Conservation (phyloP, 2,329 filamentous ascomycete species). For the Akanthomyces muscarius region DNA sequence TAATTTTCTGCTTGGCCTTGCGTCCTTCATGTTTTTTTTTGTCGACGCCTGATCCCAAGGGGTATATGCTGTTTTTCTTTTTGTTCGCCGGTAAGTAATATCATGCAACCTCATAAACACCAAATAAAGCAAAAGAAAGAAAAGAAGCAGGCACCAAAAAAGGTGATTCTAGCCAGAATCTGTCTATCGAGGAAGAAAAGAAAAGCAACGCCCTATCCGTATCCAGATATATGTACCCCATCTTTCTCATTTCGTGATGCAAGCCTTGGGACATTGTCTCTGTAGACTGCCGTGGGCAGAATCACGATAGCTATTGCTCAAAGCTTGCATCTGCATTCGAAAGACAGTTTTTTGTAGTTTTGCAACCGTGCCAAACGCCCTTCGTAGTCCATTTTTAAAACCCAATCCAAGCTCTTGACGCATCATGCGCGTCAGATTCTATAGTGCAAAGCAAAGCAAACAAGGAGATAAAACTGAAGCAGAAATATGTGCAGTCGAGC, state of each 20-base stretch:
- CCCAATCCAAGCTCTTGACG: slow-evolving; percentile 2
- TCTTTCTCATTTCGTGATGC: background rate
- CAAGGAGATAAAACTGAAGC: slow-evolving; percentile 1
- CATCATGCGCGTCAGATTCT: slow-evolving; percentile 7
- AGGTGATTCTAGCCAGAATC: slow-evolving; percentile 16
- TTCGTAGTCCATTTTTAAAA: background rate
- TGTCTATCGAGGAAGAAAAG: slow-evolving; percentile 3
- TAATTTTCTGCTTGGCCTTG: background rate
- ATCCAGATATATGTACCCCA: background rate
- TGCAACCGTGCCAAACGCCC: background rate
- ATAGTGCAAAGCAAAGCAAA: background rate
- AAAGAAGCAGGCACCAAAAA: background rate
- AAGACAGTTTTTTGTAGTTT: background rate
- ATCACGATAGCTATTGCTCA: background rate
- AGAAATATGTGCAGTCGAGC: slow-evolving; percentile 11
- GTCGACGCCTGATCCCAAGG: background rate
- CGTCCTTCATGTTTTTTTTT: background rate
- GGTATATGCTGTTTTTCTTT: slow-evolving; percentile 8
- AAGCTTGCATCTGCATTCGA: background rate
- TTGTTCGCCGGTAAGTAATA: background rate
- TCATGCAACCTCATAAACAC: slow-evolving; percentile 3
- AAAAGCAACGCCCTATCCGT: background rate
- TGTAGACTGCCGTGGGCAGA: background rate
- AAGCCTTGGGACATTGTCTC: background rate
- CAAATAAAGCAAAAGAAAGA: background rate